Evolutionary conservation across 2,329 filamentous ascomycete species (phyloP), one percentile per base, ranked within the genome.

Genomic region (Colletotrichum magnum): DNA sequence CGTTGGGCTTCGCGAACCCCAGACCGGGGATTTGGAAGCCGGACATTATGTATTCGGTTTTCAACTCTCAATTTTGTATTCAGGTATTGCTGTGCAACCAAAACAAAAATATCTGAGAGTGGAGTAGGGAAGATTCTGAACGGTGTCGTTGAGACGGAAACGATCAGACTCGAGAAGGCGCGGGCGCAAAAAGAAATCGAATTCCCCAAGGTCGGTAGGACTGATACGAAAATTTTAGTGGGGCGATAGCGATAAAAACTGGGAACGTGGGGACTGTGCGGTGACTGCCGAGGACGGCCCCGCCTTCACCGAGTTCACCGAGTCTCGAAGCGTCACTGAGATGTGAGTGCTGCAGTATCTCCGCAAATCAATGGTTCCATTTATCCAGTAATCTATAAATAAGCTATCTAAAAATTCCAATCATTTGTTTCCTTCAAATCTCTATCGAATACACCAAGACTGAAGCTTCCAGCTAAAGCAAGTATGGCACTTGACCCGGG

Each of bases 11-110:
- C 58, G 82, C 82, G 69, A 83, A 80, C 12, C 82, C 82, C 16
- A 84, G 74, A 61, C 82, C 82, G 36, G 82, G 82, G 41, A 84
- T 84, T 64, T 82, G 80, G 41, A 84, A 83, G 62, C 79, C 80
- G 28, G 82, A 79, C 82, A 83, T 84, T 15, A n/a, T n/a, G 21
- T 53, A 13, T 28, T 7, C 50, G 41, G 24, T 18, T 50, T 18
- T 12, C 13, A 2, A 24, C 21, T 24, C 21, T 12, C 21, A 4
- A n/a, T 47, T n/a, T n/a, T 6, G 7, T 4, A 18, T 6, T 47
- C 5, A 24, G 12, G 6, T 6, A 47, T 18, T 9, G 43, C 13
- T n/a, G 43, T 6, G 43, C 15, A n/a, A n/a, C 18, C 9, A 21
- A 36, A 60, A 6, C 28, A 54, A 13, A 4, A 16, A 45, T 45